phyloP scores from a whole-genome alignment of 208 protist species.

The Wallacemonas sp. region DNA sequence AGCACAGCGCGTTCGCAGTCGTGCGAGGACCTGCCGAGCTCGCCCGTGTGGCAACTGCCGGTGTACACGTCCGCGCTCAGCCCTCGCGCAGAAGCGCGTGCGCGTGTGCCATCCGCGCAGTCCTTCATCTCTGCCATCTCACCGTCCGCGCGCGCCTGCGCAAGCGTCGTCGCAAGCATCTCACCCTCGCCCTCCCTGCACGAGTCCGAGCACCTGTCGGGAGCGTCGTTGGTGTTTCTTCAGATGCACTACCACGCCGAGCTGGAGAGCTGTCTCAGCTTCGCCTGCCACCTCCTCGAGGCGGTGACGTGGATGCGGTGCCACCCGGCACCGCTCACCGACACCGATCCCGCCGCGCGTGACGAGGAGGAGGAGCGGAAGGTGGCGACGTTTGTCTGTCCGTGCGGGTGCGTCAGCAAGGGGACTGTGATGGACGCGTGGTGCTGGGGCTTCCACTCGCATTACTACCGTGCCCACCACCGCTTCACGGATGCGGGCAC shows the following conservation, averaged over 20 bases:
- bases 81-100: too few relatives aligned
- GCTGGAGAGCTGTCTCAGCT: neutral
- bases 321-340: neutral
- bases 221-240: neutral
- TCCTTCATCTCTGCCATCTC: neutral
- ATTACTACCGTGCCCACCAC: slow-evolving; percentile 7
- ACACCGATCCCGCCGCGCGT: neutral
- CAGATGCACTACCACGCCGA: neutral
- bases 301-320: neutral
- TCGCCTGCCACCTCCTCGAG: neutral
- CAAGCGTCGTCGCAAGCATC: too few relatives aligned
- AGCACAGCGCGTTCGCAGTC: too few relatives aligned
- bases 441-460: neutral
- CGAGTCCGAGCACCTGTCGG: neutral
- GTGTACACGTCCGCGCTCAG: too few relatives aligned
- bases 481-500: too few relatives aligned
- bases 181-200: neutral
- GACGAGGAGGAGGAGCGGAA: neutral
- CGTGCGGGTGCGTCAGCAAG: slow-evolving; percentile 1
- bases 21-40: too few relatives aligned
- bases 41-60: too few relatives aligned
- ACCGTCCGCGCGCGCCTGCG: neutral
- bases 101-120: too few relatives aligned
- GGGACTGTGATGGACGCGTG: neutral
- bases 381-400: neutral